Percentiles rank a stretch among this genome's conserved stretches.
These are phyloP conservation scores for Diaporthe helianthi DNA, from an alignment of 2,329 filamentous ascomycete genomes.

Conservation along the genomic window DNA sequence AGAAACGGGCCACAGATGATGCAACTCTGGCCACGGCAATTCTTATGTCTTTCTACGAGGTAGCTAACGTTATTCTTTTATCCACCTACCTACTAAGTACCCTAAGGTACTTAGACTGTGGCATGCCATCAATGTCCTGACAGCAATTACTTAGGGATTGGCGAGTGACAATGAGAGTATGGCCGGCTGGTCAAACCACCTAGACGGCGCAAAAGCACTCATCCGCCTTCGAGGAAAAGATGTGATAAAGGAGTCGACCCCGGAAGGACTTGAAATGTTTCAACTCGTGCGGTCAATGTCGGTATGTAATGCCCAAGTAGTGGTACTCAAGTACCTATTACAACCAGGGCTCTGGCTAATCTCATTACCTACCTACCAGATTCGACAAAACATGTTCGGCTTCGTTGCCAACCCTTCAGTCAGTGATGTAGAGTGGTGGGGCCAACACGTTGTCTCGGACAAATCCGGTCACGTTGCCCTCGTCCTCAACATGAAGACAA, in stretches of 20 bases:
- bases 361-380: constrained; percentile 28
- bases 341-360: not conserved
- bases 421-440: constrained; percentile 39
- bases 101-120: no score
- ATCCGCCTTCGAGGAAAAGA: constrained; percentile 36
- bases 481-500: constrained; percentile 39
- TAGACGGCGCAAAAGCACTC: constrained; percentile 38
- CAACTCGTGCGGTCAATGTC: constrained; percentile 39
- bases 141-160: constrained; percentile 31
- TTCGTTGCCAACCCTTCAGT: constrained; percentile 35
- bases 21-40: constrained; percentile 38
- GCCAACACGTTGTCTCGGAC: constrained; percentile 36
- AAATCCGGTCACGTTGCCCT: constrained; percentile 38
- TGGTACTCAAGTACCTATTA: no score
- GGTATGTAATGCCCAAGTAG: constrained; percentile 28
- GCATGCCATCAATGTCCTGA: not conserved
- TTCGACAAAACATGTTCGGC: constrained; percentile 40
- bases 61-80: not conserved
- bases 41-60: constrained; percentile 39
- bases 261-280: constrained; percentile 39
- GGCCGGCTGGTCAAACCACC: constrained; percentile 37
- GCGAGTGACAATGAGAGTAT: constrained; percentile 36
- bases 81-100: no score
- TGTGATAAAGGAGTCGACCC: constrained; percentile 31
- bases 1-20: constrained; percentile 35